Evolutionary conservation across 495 filamentous ascomycete species (phyloP).

Genomic region (Beverwykella pulmonaria): DNA sequence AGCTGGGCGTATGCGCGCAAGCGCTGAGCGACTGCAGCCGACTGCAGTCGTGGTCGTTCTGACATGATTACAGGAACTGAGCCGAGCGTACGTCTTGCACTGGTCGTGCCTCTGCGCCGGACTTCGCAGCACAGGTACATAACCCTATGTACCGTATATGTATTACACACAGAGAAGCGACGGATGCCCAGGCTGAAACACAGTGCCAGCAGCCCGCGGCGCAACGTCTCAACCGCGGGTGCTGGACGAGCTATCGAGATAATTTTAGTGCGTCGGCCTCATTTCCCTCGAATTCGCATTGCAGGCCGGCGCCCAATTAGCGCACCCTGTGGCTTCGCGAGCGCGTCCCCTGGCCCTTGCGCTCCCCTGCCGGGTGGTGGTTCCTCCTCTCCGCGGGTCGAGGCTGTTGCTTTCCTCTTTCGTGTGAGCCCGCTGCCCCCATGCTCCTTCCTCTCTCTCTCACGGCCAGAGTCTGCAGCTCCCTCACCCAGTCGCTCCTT

Average conservation of each 20-base stretch:
- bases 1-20: background rate
- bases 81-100: background rate
- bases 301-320: conserved; percentile 20
- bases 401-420: background rate
- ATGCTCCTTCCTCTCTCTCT: conserved; percentile 28
- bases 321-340: background rate
- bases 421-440: conserved; percentile 7
- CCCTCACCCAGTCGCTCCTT: conserved; percentile 38
- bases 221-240: background rate
- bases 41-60: background rate
- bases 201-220: background rate
- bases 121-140: background rate
- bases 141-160: background rate
- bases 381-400: conserved; percentile 3
- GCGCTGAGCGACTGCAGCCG: background rate
- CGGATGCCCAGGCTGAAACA: conserved; percentile 20
- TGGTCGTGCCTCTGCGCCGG: conserved; percentile 2
- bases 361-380: background rate
- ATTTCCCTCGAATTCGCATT: conserved; percentile 22
- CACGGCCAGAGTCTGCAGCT: conserved; percentile 32
- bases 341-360: conserved; percentile 13
- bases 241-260: conserved; percentile 16
- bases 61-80: too few relatives aligned
- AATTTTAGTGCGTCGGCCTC: conserved; percentile 25
- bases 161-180: too few relatives aligned